phyloP scores from a whole-genome alignment of 2,329 filamentous ascomycete species.

The Pseudogymnoascus sp. region DNA sequence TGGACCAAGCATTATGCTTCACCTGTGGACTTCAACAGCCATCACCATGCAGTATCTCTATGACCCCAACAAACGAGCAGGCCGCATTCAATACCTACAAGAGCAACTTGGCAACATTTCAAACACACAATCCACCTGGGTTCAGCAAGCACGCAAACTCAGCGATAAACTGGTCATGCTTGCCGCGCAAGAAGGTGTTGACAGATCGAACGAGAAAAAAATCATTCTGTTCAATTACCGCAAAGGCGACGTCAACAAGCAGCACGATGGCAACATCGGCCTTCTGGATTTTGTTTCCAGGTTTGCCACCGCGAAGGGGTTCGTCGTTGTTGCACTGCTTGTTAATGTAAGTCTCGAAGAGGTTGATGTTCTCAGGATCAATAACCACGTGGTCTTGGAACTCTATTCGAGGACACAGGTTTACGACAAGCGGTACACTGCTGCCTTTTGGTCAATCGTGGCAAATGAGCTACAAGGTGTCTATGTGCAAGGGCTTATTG shows the following conservation, averaged over 20 bases:
- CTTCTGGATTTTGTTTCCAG: background rate
- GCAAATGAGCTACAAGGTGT: background rate
- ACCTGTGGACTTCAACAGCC: background rate
- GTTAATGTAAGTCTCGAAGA: background rate
- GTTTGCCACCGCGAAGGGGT: background rate
- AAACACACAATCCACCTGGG: background rate
- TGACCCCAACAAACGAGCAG: background rate
- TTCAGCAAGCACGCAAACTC: background rate
- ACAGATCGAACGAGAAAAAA: background rate
- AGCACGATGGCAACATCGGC: background rate
- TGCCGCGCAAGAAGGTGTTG: background rate
- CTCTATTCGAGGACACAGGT: background rate
- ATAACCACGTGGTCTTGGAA: background rate
- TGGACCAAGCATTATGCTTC: background rate
- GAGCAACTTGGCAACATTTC: background rate
- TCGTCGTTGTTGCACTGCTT: background rate
- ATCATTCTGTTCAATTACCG: constrained; percentile 4
- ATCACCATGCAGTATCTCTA: background rate
- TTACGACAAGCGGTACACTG: constrained; percentile 1
- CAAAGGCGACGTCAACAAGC: background rate
- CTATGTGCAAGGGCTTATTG: background rate
- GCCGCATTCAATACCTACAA: background rate
- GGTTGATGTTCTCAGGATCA: background rate
- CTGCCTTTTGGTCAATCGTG: constrained; percentile 5
- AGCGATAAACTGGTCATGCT: background rate